These are phyloP conservation scores for Boletellus ananas DNA, from an alignment of 768 basidiomycete genomes.

Conservation along the genomic window DNA sequence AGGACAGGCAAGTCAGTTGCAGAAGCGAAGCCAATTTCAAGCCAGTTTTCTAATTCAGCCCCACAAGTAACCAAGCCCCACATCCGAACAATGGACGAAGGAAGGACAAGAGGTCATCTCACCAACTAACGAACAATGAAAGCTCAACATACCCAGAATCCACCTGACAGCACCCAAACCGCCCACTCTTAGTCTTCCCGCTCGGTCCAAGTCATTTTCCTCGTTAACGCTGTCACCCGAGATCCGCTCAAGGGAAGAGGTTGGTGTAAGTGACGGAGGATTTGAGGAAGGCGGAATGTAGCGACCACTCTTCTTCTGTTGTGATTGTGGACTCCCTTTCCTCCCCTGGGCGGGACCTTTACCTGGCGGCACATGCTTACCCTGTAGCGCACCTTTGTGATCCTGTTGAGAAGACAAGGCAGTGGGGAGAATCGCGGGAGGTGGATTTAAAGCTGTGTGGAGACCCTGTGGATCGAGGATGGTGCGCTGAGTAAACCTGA, in stretches of 20 bases:
- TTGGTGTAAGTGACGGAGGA: slow-evolving; percentile 26
- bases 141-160: slow-evolving; percentile 50
- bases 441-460: slow-evolving; percentile 61
- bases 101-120: background rate
- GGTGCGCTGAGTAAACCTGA: slow-evolving; percentile 50
- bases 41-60: slow-evolving; percentile 15
- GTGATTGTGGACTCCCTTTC: slow-evolving; percentile 23
- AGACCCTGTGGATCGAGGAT: slow-evolving; percentile 60
- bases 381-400: background rate
- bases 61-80: slow-evolving; percentile 1
- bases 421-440: slow-evolving; percentile 36
- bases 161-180: slow-evolving; percentile 64
- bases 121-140: background rate
- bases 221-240: slow-evolving; percentile 41
- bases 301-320: slow-evolving; percentile 31
- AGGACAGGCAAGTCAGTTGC: background rate
- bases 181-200: slow-evolving; percentile 64
- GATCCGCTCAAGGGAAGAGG: slow-evolving; percentile 16
- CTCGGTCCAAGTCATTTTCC: slow-evolving; percentile 66
- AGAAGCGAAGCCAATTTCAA: slow-evolving; percentile 1
- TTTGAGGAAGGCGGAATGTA: slow-evolving; percentile 29
- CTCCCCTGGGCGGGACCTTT: slow-evolving; percentile 14
- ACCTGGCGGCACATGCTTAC: background rate
- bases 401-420: slow-evolving; percentile 8
- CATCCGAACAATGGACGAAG: background rate